A percentile compares a stretch with the other conserved stretches of the same genome.
Conservation (phyloP, 2,329 filamentous ascomycete species). For the Coniochaeta ligniaria region DNA sequence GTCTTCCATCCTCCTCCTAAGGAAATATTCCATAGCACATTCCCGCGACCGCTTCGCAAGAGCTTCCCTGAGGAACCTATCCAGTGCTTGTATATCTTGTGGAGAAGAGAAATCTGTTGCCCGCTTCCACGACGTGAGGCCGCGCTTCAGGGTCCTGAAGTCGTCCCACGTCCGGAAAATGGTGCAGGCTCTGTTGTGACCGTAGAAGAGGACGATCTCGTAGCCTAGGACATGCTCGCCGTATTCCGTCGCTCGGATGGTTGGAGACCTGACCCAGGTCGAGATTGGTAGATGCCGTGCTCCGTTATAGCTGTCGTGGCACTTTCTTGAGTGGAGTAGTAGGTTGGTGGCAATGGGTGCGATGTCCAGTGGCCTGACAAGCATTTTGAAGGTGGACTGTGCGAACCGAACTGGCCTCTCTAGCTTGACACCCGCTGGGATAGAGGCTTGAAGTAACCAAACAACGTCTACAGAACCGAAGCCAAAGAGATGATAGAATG, state of each 20-base stretch:
- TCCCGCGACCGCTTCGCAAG: constrained; percentile 8
- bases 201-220: constrained; percentile 20
- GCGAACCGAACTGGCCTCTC: neutral
- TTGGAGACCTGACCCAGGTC: constrained; percentile 14
- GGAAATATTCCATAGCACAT: constrained; percentile 17
- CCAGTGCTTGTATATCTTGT: constrained; percentile 11
- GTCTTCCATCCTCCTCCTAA: constrained; percentile 20
- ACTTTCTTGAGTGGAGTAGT: constrained; percentile 20
- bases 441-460: neutral
- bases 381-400: neutral
- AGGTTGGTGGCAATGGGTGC: constrained; percentile 11
- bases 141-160: constrained; percentile 13
- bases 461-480: neutral
- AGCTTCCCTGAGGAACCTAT: constrained; percentile 11
- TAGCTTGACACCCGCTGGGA: neutral
- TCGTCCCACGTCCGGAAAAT: constrained; percentile 20
- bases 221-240: constrained; percentile 9
- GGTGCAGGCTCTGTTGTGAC: constrained; percentile 22
- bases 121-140: constrained; percentile 1
- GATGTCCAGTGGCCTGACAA: neutral
- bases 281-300: constrained; percentile 12
- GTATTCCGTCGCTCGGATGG: constrained; percentile 2
- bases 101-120: constrained; percentile 4
- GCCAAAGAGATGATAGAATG: neutral
- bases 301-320: constrained; percentile 23